These are phyloP conservation scores for Helicocarpus griseus DNA, from an alignment of 2,329 filamentous ascomycete species.

Conservation along the genomic window DNA sequence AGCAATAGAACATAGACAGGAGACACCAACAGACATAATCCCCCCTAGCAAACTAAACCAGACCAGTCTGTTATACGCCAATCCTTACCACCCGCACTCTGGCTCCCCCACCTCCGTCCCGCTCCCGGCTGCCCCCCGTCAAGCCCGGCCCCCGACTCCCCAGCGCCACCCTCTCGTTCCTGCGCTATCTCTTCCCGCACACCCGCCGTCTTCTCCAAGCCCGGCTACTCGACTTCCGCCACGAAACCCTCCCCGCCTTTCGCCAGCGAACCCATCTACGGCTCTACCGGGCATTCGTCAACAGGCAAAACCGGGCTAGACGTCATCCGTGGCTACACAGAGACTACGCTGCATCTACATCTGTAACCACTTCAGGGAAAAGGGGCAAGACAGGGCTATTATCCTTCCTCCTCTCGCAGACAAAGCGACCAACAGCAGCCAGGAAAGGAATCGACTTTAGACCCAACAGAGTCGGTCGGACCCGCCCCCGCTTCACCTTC, in stretches of 20 bases:
- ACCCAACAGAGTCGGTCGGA: not conserved
- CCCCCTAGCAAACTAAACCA: no score
- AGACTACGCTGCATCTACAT: constrained; percentile 14
- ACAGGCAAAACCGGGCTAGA: constrained; percentile 50
- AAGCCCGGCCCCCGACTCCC: not conserved
- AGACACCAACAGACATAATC: not conserved
- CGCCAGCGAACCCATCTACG: constrained; percentile 63
- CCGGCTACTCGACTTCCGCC: constrained; percentile 58
- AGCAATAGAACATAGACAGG: not conserved
- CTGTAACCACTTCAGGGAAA: not conserved
- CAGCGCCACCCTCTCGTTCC: constrained; percentile 20
- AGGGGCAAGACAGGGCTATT: not conserved
- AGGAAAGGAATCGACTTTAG: not conserved
- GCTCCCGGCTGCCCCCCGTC: not conserved
- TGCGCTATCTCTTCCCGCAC: constrained; percentile 57
- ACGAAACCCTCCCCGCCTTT: constrained; percentile 63
- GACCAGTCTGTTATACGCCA: no score
- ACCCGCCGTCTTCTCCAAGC: constrained; percentile 55
- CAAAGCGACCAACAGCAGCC: no score
- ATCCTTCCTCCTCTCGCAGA: not conserved
- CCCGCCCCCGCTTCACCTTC: not conserved
- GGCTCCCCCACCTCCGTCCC: constrained; percentile 8
- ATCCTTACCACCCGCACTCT: constrained; percentile 1
- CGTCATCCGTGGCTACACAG: constrained; percentile 25
- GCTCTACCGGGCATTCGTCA: constrained; percentile 65